Base-by-base conservation (phyloP, 2,329 filamentous ascomycete species). In the Aspergillus proliferans region DNA sequence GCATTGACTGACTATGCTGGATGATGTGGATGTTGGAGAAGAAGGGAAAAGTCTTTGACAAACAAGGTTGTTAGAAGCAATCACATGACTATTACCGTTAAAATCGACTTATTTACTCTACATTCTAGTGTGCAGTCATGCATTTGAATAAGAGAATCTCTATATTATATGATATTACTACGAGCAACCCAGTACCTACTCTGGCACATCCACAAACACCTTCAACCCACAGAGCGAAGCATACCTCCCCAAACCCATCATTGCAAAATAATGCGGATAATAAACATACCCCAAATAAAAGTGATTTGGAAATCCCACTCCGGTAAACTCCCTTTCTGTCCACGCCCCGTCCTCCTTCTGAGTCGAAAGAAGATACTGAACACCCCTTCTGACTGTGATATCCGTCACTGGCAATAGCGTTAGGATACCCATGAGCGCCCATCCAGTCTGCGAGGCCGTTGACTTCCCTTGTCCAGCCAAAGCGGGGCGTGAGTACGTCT, bases 401-500 rank as follows among this genome's bases (percentile, higher is more conserved):
- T 62, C 52, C 2, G 36, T 34, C 2, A 36, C 39, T 1, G 51
- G 47, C 2, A 53, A 22, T 15, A 45, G 33, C 3, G 58, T 22
- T 28, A 67, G 38, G 24, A 68, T 30, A 0, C 51, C 63, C 58
- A 68, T 61, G 1, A 67, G 41, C 2, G 52, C 64, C 66, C 66
- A 69, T 0, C 64, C 62, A 3, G 65, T 63, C 49, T 69, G 66
- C 4, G 66, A 61, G 0, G 67, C 48, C 1, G 62, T 68, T 6
- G 59, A 62, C 1, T 26, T 15, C 5, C 54, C 59, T 22, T 45
- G 48, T 1, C 50, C 56, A 9, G 49, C 54, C 8, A 21, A 38
- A 3, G 45, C 10, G 3, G 53, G 45, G 45, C 54, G 38, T 8
- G 47, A 24, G 40, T 69, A 68, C 0, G 61, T 53, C 1, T 46